These are phyloP conservation scores for Candida patagonica DNA, from an alignment of 805 yeast genomes.

Conservation along the genomic window DNA sequence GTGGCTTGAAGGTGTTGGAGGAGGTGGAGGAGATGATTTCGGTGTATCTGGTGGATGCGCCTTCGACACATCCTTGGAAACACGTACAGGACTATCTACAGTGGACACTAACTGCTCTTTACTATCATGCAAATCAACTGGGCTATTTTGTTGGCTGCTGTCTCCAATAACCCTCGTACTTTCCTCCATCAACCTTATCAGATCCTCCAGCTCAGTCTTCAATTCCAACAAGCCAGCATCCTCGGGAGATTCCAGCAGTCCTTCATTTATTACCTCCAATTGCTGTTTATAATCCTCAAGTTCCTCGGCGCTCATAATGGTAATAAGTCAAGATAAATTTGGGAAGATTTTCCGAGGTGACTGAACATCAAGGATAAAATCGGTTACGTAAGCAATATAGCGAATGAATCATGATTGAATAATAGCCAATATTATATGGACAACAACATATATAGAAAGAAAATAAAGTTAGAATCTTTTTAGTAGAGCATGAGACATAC, in stretches of 20 bases:
- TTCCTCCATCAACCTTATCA: slow-evolving; percentile 20
- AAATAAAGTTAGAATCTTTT: no score
- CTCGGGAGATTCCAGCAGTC: slow-evolving; percentile 20
- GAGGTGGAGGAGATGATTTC: neutral
- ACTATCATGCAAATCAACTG: no score
- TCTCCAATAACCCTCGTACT: neutral
- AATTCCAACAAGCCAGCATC: slow-evolving; percentile 22
- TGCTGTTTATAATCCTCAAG: slow-evolving; percentile 26
- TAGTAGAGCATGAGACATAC: no score
- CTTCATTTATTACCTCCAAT: slow-evolving; percentile 23
- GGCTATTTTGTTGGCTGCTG: neutral
- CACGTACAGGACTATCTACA: neutral
- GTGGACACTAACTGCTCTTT: neutral
- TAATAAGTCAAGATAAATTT: neutral
- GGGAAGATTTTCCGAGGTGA: neutral
- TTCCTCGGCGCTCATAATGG: slow-evolving; percentile 19
- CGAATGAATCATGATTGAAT: no score
- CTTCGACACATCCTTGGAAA: neutral
- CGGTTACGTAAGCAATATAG: no score
- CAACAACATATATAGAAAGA: no score
- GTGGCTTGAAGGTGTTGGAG: neutral
- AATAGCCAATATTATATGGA: no score
- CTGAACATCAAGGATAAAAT: no score
- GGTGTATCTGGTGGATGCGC: neutral
- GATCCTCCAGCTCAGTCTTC: slow-evolving; percentile 23